Conservation (phyloP, 2,329 filamentous ascomycete genomes). For the Metarhizium humberi region DNA sequence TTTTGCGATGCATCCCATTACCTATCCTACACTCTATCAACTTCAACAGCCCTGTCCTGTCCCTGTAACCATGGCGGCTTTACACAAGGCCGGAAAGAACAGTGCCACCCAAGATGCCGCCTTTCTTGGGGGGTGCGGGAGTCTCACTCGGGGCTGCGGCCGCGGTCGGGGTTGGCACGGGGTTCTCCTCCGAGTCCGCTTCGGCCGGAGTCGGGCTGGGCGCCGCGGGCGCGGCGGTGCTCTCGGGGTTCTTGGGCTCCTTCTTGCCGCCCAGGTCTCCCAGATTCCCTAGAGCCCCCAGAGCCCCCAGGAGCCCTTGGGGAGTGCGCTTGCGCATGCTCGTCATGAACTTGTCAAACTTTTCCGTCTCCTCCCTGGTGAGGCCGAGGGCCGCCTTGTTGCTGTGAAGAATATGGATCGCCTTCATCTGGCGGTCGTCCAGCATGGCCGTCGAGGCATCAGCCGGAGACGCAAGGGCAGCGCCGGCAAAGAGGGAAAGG, state of each 20-base stretch:
- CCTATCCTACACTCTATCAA: no score
- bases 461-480: conserved; percentile 2
- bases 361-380: conserved; percentile 1
- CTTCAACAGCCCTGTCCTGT: no score
- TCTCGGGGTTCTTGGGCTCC: no score
- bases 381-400: conserved; percentile 2
- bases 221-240: not conserved
- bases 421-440: conserved; percentile 3
- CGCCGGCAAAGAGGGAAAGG: conserved; percentile 4
- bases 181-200: no score
- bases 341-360: conserved; percentile 4
- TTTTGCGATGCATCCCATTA: no score
- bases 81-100: not conserved
- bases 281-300: not conserved
- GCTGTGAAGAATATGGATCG: conserved; percentile 1
- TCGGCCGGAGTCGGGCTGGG: not conserved
- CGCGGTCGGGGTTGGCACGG: not conserved
- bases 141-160: not conserved
- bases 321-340: not conserved
- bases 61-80: not conserved
- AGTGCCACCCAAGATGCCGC: not conserved
- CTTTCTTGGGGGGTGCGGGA: not conserved
- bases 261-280: no score
- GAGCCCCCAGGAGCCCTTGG: not conserved
- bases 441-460: not conserved